Conservation (phyloP, 345 rosid genomes). For the Arabidopsis arenosa region DNA sequence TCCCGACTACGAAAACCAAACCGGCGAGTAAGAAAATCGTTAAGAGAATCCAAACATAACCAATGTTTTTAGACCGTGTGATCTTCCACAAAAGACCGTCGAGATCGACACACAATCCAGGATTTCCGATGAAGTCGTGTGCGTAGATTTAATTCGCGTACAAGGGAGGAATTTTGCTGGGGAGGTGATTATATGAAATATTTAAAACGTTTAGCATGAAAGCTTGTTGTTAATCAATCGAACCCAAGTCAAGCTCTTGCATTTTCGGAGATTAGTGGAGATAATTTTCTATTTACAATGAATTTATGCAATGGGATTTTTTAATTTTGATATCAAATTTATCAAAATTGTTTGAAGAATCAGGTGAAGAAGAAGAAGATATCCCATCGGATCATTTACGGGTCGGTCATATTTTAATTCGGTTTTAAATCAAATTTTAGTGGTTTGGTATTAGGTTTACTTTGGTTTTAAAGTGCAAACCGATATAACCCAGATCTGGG, state of each 20-base stretch:
- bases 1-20: slow-evolving; percentile 59
- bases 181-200: slow-evolving; percentile 69
- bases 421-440: too few species aligned
- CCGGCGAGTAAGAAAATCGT: slow-evolving; percentile 62
- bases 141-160: slow-evolving; percentile 58
- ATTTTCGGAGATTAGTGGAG: slow-evolving; percentile 62
- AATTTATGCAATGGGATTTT: too few species aligned
- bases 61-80: slow-evolving; percentile 45
- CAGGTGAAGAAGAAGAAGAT: too few species aligned
- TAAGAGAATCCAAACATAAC: slow-evolving; percentile 66
- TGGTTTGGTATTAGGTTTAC: too few species aligned
- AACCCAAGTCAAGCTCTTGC: slow-evolving; percentile 68
- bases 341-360: too few species aligned
- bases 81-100: slow-evolving; percentile 59
- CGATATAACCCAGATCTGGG: too few species aligned
- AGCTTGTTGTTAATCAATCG: slow-evolving; percentile 64
- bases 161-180: slow-evolving; percentile 72
- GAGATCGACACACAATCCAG: slow-evolving; percentile 69
- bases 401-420: too few species aligned
- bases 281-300: too few species aligned
- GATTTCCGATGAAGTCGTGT: slow-evolving; percentile 74
- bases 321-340: too few species aligned
- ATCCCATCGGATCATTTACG: too few species aligned
- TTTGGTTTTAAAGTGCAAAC: too few species aligned
- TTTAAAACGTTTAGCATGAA: slow-evolving; percentile 77